phyloP scores from a whole-genome alignment of 306 rosid species.

The Castanea sativa region DNA sequence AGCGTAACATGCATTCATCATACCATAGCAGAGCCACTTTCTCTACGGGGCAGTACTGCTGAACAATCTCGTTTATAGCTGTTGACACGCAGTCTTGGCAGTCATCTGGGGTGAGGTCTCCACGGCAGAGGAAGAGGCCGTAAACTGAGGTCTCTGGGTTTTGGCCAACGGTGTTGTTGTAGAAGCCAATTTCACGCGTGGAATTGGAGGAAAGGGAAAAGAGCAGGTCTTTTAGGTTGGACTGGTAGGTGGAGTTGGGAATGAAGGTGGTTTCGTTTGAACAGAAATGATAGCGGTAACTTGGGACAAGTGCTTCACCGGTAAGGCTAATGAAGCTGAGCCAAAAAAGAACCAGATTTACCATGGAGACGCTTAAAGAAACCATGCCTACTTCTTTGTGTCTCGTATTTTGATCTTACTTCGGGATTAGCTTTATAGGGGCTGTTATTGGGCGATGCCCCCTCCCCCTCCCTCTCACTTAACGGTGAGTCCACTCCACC shows the following conservation, averaged over 20 bases:
- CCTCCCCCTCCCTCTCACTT: no score
- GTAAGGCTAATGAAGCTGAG: background rate
- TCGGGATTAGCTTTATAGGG: no score
- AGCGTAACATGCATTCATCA: constrained; percentile 36
- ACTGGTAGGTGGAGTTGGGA: background rate
- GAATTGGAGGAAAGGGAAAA: background rate
- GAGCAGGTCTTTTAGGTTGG: background rate
- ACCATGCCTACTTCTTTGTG: background rate
- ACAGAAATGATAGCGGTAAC: background rate
- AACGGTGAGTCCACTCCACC: no score
- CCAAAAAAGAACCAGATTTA: background rate
- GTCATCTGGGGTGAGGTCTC: background rate
- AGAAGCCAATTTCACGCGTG: background rate
- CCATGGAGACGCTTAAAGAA: background rate
- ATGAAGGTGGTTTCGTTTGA: background rate
- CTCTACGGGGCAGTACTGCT: constrained; percentile 9
- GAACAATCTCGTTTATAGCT: constrained; percentile 8
- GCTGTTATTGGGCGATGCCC: no score
- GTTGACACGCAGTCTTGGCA: constrained; percentile 32
- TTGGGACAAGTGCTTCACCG: background rate
- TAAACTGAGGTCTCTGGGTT: background rate
- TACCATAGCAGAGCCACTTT: constrained; percentile 26
- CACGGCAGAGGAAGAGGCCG: constrained; percentile 10
- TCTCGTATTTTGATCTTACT: no score
- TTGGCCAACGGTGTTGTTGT: constrained; percentile 1